Percentiles rank a stretch among this genome's conserved stretches.
Conservation (phyloP, 2,329 filamentous ascomycete genomes). For the Polytolypa hystricis region DNA sequence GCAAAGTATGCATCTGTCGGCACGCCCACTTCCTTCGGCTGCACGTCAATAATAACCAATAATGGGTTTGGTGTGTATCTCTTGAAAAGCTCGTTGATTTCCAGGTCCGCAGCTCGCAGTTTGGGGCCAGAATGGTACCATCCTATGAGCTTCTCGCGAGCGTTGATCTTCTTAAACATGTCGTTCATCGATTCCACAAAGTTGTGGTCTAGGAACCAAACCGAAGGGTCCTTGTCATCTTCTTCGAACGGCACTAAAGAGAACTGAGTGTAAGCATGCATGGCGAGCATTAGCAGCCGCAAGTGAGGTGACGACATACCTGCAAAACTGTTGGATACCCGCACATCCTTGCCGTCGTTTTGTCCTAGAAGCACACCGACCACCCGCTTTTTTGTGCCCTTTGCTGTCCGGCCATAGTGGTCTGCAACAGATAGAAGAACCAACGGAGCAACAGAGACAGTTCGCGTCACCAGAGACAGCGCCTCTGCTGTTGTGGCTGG, state of each 20-base stretch:
- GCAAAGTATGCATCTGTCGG: slow-evolving; percentile 99
- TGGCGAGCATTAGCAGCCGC: neutral
- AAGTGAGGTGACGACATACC: slow-evolving; percentile 51
- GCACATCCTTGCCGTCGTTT: slow-evolving; percentile 90
- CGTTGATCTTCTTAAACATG: slow-evolving; percentile 99
- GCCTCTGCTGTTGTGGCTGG: slow-evolving; percentile 95
- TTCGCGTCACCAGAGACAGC: slow-evolving; percentile 84
- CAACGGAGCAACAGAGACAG: slow-evolving; percentile 92
- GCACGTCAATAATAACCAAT: slow-evolving; percentile 95
- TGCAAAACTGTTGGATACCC: slow-evolving; percentile 98
- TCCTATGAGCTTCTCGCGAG: slow-evolving; percentile 94
- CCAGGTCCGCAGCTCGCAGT: slow-evolving; percentile 86
- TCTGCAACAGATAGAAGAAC: slow-evolving; percentile 96
- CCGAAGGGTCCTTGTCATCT: slow-evolving; percentile 94
- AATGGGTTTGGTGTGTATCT: slow-evolving; percentile 94
- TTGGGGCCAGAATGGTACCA: slow-evolving; percentile 99
- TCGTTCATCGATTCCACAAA: slow-evolving; percentile 99
- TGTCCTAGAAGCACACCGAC: slow-evolving; percentile 91
- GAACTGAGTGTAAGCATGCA: slow-evolving; percentile 2
- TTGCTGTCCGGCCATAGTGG: slow-evolving; percentile 90
- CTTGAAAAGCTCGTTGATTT: slow-evolving; percentile 99
- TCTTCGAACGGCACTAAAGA: slow-evolving; percentile 86
- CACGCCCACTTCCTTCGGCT: slow-evolving; percentile 94
- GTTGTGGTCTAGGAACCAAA: slow-evolving; percentile 99
- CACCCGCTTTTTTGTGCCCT: slow-evolving; percentile 77